A percentile compares a stretch with the other conserved stretches of the same genome.
These are phyloP conservation scores for Theileria annulata DNA, from an alignment of 169 alveolate species.

Conservation along the genomic window DNA sequence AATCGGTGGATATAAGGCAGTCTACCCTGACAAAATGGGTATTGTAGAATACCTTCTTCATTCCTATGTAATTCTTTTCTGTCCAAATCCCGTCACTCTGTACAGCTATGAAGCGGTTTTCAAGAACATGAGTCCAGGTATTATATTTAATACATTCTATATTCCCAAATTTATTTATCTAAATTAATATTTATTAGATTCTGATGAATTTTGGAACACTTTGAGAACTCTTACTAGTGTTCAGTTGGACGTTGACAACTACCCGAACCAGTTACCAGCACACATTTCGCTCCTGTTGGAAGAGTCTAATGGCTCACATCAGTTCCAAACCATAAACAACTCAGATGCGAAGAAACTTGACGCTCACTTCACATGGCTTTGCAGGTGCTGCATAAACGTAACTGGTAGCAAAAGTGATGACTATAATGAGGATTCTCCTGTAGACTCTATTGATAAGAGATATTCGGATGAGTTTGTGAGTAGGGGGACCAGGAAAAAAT, in stretches of 20 bases:
- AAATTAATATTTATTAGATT: constrained; percentile 22
- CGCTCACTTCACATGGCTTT: constrained; percentile 57
- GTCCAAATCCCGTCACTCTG: constrained; percentile 38
- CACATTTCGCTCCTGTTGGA: constrained; percentile 13
- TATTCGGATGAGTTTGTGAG: neutral
- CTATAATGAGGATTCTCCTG: neutral
- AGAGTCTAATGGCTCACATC: neutral
- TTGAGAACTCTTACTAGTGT: constrained; percentile 37
- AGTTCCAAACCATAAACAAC: constrained; percentile 8
- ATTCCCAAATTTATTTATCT: neutral
- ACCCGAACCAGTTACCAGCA: constrained; percentile 21
- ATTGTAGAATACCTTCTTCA: constrained; percentile 60
- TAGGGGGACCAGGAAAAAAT: neutral
- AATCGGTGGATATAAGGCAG: constrained; percentile 53
- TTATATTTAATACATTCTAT: neutral
- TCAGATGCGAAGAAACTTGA: constrained; percentile 30
- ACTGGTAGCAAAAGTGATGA: constrained; percentile 12
- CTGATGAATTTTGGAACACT: constrained; percentile 28
- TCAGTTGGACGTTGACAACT: constrained; percentile 57
- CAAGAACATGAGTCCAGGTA: constrained; percentile 49
- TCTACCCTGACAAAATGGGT: constrained; percentile 46
- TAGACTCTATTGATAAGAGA: neutral
- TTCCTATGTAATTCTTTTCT: constrained; percentile 43
- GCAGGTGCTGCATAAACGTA: constrained; percentile 40
- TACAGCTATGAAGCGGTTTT: constrained; percentile 58